These are phyloP conservation scores for Penicillium parvum DNA, from an alignment of 495 filamentous ascomycete species.

Conservation along the genomic window DNA sequence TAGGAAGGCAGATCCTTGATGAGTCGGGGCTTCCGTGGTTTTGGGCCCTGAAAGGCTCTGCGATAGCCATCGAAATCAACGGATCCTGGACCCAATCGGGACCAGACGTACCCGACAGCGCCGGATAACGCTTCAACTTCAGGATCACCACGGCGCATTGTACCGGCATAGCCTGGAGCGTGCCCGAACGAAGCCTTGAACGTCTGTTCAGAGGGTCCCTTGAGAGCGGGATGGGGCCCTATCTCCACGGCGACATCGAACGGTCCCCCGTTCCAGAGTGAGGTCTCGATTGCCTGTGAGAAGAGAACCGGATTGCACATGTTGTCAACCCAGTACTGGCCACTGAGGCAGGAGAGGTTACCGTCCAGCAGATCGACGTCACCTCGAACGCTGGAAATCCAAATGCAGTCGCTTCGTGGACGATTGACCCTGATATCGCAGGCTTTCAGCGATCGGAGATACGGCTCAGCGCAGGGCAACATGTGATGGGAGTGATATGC, in stretches of 20 bases:
- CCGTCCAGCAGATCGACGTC: background rate
- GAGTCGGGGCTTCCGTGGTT: background rate
- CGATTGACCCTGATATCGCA: too few species aligned
- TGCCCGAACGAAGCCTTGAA: slow-evolving; percentile 4
- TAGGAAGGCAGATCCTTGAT: slow-evolving; percentile 40
- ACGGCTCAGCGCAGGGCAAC: slow-evolving; percentile 16
- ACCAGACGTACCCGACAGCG: slow-evolving; percentile 47
- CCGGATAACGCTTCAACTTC: slow-evolving; percentile 36
- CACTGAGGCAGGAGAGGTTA: too few species aligned
- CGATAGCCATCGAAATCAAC: background rate
- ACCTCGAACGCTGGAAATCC: slow-evolving; percentile 5
- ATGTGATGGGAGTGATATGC: slow-evolving; percentile 34
- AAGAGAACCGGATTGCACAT: slow-evolving; percentile 19
- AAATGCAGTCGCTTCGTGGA: too few species aligned
- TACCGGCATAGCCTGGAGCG: slow-evolving; percentile 37
- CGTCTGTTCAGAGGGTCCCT: slow-evolving; percentile 30
- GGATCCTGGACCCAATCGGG: background rate
- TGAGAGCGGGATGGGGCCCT: slow-evolving; percentile 48
- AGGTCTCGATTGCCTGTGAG: background rate
- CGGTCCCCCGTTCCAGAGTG: background rate
- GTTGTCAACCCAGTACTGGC: slow-evolving; percentile 26
- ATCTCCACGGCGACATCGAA: slow-evolving; percentile 40
- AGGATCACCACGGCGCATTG: slow-evolving; percentile 29
- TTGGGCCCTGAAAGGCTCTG: too few species aligned
- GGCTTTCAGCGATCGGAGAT: slow-evolving; percentile 6